Evolutionary conservation across 2,329 filamentous ascomycete species (phyloP).

Genomic region (Fusarium bulbicola): DNA sequence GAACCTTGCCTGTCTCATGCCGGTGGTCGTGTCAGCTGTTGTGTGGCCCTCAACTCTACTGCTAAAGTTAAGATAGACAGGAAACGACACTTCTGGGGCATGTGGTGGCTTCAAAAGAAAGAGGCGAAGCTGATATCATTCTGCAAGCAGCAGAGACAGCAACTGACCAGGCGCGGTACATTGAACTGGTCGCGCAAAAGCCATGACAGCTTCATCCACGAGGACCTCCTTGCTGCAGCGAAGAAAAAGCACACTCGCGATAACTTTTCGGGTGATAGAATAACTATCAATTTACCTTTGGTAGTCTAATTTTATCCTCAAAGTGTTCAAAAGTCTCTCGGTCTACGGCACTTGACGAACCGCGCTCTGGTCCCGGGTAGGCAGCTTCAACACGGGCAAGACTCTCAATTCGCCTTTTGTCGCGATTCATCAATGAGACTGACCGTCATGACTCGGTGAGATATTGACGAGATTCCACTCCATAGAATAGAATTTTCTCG

Average conservation of each 20-base stretch:
- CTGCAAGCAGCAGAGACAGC: fast-evolving
- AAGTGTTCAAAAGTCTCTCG: too few species aligned
- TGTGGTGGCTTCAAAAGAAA: not conserved
- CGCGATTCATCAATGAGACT: not conserved
- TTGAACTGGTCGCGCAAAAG: not conserved
- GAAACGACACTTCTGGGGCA: not conserved
- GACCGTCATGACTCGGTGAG: not conserved
- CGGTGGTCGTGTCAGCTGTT: not conserved
- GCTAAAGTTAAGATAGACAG: fast-evolving
- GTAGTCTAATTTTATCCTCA: fast-evolving
- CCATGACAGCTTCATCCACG: not conserved
- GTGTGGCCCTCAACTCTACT: fast-evolving
- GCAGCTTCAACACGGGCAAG: fast-evolving
- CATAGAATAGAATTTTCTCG: fast-evolving
- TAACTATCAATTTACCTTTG: fast-evolving
- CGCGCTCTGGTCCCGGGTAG: not conserved
- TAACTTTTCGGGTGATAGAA: not conserved
- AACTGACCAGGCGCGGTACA: fast-evolving
- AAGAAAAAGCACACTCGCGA: fast-evolving
- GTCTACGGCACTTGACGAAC: too few species aligned
- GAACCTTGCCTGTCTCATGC: not conserved
- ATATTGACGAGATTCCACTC: fast-evolving
- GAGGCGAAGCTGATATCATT: too few species aligned
- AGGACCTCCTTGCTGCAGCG: fast-evolving
- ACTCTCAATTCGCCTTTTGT: not conserved